Percentiles rank a stretch among this genome's conserved stretches.
Evolutionary conservation across 495 filamentous ascomycete genomes (phyloP).

Genomic region (Trichoderma gamsii): DNA sequence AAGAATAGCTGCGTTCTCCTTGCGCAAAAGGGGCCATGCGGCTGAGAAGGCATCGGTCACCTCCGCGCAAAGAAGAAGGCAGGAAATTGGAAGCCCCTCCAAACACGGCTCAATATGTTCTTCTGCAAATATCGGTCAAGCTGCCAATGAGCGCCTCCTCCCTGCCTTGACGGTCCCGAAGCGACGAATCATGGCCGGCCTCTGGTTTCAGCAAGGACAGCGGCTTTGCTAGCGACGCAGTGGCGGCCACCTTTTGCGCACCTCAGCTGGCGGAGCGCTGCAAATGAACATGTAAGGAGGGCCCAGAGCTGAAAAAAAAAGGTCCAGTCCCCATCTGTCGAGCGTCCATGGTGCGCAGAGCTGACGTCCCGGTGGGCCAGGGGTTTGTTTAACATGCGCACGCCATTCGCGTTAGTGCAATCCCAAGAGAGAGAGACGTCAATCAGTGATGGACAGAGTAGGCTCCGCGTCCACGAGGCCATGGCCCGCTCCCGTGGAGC

Average conservation of each 20-base stretch:
- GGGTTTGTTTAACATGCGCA: slow-evolving; percentile 8
- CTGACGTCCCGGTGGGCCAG: slow-evolving; percentile 10
- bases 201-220: background rate
- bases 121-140: background rate
- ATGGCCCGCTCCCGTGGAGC: slow-evolving; percentile 11
- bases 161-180: background rate
- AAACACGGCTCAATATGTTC: background rate
- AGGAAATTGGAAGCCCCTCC: background rate
- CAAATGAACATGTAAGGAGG: slow-evolving; percentile 2
- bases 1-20: background rate
- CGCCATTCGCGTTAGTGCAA: background rate
- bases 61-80: background rate
- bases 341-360: background rate
- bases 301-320: slow-evolving; percentile 11
- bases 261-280: background rate
- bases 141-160: background rate
- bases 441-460: background rate
- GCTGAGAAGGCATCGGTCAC: background rate
- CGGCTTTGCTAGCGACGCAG: background rate
- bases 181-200: background rate
- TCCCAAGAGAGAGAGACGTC: background rate
- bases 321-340: background rate
- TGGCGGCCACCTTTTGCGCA: background rate
- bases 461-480: slow-evolving; percentile 12
- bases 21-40: background rate